A percentile compares a stretch with the other conserved stretches of the same genome.
Conservation (phyloP, 176 grass and related monocot genomes). For the Lolium perenne region DNA sequence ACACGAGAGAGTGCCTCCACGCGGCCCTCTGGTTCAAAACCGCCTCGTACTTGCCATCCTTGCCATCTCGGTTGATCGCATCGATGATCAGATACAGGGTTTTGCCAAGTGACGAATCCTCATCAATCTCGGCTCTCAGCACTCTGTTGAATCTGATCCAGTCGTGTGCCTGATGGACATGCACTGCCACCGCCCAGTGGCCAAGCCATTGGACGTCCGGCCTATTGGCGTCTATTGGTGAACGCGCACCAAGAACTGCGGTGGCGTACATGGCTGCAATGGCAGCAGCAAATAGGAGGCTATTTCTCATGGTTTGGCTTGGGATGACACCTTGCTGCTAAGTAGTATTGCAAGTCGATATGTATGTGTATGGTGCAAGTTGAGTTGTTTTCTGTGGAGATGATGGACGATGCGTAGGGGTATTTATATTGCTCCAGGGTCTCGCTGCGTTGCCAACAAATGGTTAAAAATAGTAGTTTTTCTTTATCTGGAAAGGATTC, state of each 20-base stretch:
- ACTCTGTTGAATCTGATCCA: neutral
- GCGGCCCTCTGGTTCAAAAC: neutral
- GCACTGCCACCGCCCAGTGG: neutral
- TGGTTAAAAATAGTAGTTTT: neutral
- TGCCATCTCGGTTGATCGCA: neutral
- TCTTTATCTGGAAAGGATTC: too few species aligned
- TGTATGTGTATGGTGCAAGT: neutral
- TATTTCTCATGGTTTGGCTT: neutral
- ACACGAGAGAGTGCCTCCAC: neutral
- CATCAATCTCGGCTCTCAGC: neutral
- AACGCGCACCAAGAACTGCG: neutral
- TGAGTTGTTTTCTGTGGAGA: neutral
- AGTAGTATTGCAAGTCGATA: neutral
- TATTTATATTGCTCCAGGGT: neutral
- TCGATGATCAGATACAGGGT: neutral
- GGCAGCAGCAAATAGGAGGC: neutral
- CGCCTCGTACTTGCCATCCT: neutral
- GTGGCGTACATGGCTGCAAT: neutral
- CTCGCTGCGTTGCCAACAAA: neutral
- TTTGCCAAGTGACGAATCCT: neutral
- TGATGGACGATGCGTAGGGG: neutral
- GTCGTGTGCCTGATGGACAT: neutral
- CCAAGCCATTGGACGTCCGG: neutral
- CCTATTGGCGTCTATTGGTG: neutral
- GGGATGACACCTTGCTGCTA: neutral